phyloP scores from a whole-genome alignment of 1,139 yeast species.

The Suhomyces choctaworum region DNA sequence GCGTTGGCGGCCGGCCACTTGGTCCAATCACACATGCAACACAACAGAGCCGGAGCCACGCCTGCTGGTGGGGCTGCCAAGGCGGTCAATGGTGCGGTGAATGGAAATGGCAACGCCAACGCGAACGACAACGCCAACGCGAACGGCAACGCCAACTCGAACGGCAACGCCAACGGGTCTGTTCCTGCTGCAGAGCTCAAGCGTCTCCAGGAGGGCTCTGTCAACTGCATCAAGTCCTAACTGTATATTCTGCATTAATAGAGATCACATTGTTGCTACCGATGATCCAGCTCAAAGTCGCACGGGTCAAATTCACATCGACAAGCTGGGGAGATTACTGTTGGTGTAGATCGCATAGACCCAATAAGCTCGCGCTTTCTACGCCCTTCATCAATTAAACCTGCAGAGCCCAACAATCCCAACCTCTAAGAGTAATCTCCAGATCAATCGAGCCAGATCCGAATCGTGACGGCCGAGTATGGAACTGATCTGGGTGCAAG shows the following conservation, averaged over 20 bases:
- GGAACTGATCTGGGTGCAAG: no score
- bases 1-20: slow-evolving; percentile 98
- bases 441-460: no score
- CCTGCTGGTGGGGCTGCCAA: slow-evolving; percentile 28
- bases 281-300: no score
- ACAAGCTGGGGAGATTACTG: no score
- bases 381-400: no score
- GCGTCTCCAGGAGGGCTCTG: slow-evolving; percentile 67
- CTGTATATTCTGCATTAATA: slow-evolving; percentile 17
- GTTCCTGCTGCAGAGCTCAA: slow-evolving; percentile 39
- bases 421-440: no score
- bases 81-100: slow-evolving; percentile 17
- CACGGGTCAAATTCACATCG: no score
- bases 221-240: slow-evolving; percentile 56
- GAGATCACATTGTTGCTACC: no score
- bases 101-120: slow-evolving; percentile 10
- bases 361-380: no score
- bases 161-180: slow-evolving; percentile 15
- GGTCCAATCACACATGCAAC: slow-evolving; percentile 97
- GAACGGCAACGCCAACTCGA: slow-evolving; percentile 3
- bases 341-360: no score
- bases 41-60: slow-evolving; percentile 72
- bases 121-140: neutral
- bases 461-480: no score
- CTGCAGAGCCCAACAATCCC: no score